Evolutionary conservation across 768 basidiomycete genomes (phyloP), one percentile per base, ranked within the genome.

Genomic region (Xerocomellus amylosporus): DNA sequence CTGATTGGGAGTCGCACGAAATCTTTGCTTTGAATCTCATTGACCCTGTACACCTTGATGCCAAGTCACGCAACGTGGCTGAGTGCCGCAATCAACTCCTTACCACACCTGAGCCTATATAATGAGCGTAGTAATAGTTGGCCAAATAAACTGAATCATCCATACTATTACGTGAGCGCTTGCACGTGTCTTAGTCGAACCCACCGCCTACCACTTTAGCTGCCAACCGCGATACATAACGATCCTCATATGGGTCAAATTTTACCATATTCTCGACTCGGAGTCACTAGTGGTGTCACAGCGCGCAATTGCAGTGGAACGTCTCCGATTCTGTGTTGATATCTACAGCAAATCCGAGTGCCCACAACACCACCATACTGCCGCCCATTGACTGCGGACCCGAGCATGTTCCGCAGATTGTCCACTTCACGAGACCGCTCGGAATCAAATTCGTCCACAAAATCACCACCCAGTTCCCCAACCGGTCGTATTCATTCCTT

Each of bases 341-440:
- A 30, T 46, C 33, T 17, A 58, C 55, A 57, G 30, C 44, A 47
- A 8, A 13, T 31, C 15, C 31, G n/a, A 41, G 13, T 19, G n/a
- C 5, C 22, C 28, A 28, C 31, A 12, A 30, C 3, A 28, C 28
- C 31, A 15, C 38, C 33, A 31, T 41, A 40, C 39, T n/a, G 42
- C n/a, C 51, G 12, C 48, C 46, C 24, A 17, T 30, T 46, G 41
- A 17, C 28, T 13, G 2, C 24, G 8, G 38, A n/a, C 9, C n/a
- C 48, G 19, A 41, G 26, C 39, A 70, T 68, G 67, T 58, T 68
- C 42, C 53, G 50, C 37, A 56, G 46, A 42, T 9, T 47, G 41
- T 54, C 58, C 31, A 4, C 6, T 17, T 13, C 30, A 2, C 58
- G 55, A 33, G 37, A 61, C 13, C 44, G 54, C 20, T 45, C 44